These are phyloP conservation scores for Nannochloropsis gaditana DNA, from an alignment of 108 stramenopile genomes.

Conservation along the genomic window DNA sequence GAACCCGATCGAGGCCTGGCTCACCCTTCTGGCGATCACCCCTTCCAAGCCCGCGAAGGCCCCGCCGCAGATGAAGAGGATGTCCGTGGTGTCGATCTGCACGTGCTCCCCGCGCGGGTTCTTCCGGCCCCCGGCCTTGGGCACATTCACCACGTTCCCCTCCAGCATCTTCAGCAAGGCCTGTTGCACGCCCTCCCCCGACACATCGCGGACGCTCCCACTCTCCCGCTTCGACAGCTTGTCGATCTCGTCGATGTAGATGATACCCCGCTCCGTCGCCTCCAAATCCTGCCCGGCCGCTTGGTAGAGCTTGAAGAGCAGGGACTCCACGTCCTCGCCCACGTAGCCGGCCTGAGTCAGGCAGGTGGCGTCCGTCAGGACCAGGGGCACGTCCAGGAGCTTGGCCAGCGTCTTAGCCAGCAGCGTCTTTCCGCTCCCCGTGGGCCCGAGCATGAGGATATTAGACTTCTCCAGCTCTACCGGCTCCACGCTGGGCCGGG, in stretches of 20 bases:
- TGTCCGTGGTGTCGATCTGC: constrained; percentile 93
- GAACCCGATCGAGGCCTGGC: constrained; percentile 89
- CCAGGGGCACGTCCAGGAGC: constrained; percentile 83
- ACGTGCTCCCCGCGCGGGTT: constrained; percentile 88
- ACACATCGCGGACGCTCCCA: constrained; percentile 57
- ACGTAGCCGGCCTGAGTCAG: constrained; percentile 93
- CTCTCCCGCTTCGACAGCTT: constrained; percentile 55
- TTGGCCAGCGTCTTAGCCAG: constrained; percentile 86
- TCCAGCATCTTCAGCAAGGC: constrained; percentile 96
- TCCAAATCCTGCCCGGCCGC: constrained; percentile 90
- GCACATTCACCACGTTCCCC: constrained; percentile 95
- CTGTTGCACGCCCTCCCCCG: constrained; percentile 96
- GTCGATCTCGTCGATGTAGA: constrained; percentile 86
- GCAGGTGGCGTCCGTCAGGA: constrained; percentile 90
- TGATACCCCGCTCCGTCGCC: constrained; percentile 69
- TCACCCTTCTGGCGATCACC: constrained; percentile 81
- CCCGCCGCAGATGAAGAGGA: constrained; percentile 94
- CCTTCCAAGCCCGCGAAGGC: constrained; percentile 92
- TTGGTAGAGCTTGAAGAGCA: constrained; percentile 84
- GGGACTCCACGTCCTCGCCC: constrained; percentile 95
- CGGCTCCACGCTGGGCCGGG: constrained; percentile 33
- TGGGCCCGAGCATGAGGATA: constrained; percentile 85
- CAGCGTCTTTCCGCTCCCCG: constrained; percentile 80
- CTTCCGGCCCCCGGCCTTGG: constrained; percentile 80
- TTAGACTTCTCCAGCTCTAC: constrained; percentile 90